phyloP scores from a whole-genome alignment of 1,284 basidiomycete genomes.

The Melampsora larici-populina region DNA sequence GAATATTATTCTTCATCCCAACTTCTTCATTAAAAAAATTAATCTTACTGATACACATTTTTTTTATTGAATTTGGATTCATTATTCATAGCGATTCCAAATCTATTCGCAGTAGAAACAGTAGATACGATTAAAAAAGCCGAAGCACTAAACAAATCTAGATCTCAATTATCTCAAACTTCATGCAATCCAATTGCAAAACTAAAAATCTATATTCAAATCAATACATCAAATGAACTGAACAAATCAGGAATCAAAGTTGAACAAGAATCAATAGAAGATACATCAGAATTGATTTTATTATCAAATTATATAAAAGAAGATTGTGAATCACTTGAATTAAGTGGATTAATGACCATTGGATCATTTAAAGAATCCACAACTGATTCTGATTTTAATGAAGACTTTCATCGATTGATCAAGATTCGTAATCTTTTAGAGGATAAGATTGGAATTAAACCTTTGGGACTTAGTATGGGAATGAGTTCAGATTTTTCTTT shows the following conservation, averaged over 20 bases:
- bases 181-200: conserved; percentile 56
- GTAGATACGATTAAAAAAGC: conserved; percentile 83
- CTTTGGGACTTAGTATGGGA: conserved; percentile 86
- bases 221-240: conserved; percentile 91
- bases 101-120: conserved; percentile 84
- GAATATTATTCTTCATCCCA: not conserved
- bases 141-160: conserved; percentile 72
- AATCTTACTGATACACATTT: conserved; percentile 35
- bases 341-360: conserved; percentile 94
- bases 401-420: conserved; percentile 74
- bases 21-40: conserved; percentile 41
- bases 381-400: conserved; percentile 64
- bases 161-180: conserved; percentile 58
- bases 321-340: conserved; percentile 68
- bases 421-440: conserved; percentile 63
- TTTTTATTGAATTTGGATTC: conserved; percentile 25
- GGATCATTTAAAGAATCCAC: conserved; percentile 73
- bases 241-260: conserved; percentile 74
- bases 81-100: conserved; percentile 68
- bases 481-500: conserved; percentile 95
- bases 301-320: conserved; percentile 71
- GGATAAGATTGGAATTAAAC: conserved; percentile 56
- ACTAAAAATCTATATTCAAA: conserved; percentile 78
- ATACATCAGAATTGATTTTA: conserved; percentile 60
- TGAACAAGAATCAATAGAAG: conserved; percentile 45